Evolutionary conservation across 768 basidiomycete genomes (phyloP), one percentile per base, ranked within the genome.

Genomic region (Floccularia luteovirens): DNA sequence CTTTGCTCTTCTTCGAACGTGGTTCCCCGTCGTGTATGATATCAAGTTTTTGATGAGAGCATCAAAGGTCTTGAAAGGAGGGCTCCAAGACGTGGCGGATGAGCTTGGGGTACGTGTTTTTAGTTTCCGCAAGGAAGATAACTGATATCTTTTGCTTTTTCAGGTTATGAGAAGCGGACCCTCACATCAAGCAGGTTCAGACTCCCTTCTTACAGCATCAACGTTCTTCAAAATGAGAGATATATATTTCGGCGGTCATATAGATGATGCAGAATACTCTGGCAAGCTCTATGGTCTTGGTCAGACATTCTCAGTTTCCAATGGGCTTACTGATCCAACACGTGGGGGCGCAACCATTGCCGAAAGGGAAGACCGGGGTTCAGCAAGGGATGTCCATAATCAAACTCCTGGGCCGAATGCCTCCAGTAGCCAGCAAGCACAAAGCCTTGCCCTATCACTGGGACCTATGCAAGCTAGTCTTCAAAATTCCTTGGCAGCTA

Each of bases 11-110:
- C 71, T 98, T 22, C 74, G 67, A 43, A 82, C 77, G 48, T 98
- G 96, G 94, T 98, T 99, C 62, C 94, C 94, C 0, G 82, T 79
- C 31, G 82, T 96, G 32, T 98, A 96, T 60, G 96, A 99, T 61
- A 91, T 98, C 72, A 99, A 97, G 62, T 91, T 84, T 61, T 77
- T 99, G 61, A 91, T 94, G 80, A 81, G 90, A 50, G 77, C 75
- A 46, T 84, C 79, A 43, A 92, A 92, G 60, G 72, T 84, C 39
- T 72, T 87, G 48, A 89, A 92, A 55, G 93, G 93, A 5, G 81
- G 83, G 1, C 63, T 99, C 39, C 93, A 97, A 59, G 90, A 98
- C 47, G 86, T 98, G 21, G 93, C 94, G 30, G 92, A 98, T 52
- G 90, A 93, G 52, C 80, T 98, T 36, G 88, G 89, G 46, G 94